Conservation (phyloP, 805 yeast species). For the Metschnikowia sp. region DNA sequence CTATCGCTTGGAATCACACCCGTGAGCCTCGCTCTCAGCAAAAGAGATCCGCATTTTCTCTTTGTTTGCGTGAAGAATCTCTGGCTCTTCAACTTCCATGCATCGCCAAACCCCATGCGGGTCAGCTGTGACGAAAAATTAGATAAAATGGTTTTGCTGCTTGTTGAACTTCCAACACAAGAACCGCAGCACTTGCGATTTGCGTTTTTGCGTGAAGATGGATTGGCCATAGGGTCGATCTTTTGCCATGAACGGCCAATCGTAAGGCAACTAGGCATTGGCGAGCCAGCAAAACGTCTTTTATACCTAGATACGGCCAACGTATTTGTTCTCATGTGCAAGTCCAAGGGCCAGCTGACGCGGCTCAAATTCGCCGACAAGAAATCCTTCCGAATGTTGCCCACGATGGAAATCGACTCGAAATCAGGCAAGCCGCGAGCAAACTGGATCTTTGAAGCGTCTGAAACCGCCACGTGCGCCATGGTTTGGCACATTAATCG, state of each 20-base stretch:
- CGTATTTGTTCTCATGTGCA: slow-evolving; percentile 30
- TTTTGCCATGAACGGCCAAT: slow-evolving; percentile 23
- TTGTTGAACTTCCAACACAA: slow-evolving; percentile 16
- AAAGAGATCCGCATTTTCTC: slow-evolving; percentile 20
- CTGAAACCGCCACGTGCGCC: slow-evolving; percentile 32
- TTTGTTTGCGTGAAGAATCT: slow-evolving; percentile 25
- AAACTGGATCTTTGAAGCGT: slow-evolving; percentile 19
- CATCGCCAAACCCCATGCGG: slow-evolving; percentile 25
- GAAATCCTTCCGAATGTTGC: slow-evolving; percentile 23
- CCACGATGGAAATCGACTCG: slow-evolving; percentile 22
- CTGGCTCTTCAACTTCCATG: slow-evolving; percentile 32
- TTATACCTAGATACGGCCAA: slow-evolving; percentile 27
- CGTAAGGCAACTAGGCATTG: slow-evolving; percentile 27
- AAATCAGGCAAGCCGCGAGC: slow-evolving; percentile 5
- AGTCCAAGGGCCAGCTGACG: slow-evolving; percentile 23
- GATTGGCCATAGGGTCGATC: slow-evolving; percentile 28
- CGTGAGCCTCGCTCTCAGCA: slow-evolving; percentile 17
- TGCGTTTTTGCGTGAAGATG: slow-evolving; percentile 34
- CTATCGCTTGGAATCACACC: slow-evolving; percentile 28
- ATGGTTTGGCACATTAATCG: slow-evolving; percentile 36
- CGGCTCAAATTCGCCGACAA: slow-evolving; percentile 35
- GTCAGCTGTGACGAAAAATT: slow-evolving; percentile 35
- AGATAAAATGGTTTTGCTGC: slow-evolving; percentile 25
- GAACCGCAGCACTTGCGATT: slow-evolving; percentile 11
- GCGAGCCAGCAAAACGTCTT: slow-evolving; percentile 33